A percentile compares a stretch with the other conserved stretches of the same genome.
Evolutionary conservation across 2,329 filamentous ascomycete genomes (phyloP).

Genomic region (Proliferodiscus dingleyae): DNA sequence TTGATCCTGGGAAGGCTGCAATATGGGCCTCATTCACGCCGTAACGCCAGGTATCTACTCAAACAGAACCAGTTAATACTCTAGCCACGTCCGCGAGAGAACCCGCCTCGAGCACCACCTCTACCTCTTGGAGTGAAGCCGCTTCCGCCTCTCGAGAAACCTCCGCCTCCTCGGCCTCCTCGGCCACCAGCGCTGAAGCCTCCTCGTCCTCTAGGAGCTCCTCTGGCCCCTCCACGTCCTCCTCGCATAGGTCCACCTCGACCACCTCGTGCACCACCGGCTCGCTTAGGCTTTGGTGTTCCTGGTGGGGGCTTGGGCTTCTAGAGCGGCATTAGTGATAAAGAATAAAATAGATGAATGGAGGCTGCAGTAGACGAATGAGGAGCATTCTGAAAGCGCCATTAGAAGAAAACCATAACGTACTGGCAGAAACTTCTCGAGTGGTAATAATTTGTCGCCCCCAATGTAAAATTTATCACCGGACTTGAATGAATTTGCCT

Average conservation of each 20-base stretch:
- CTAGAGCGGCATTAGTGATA: neutral
- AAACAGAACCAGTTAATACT: constrained; percentile 5
- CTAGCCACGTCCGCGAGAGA: constrained; percentile 29
- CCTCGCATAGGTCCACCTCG: constrained; percentile 40
- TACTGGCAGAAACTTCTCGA: constrained; percentile 86
- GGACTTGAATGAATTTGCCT: constrained; percentile 87
- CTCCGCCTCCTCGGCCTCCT: constrained; percentile 36
- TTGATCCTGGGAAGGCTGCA: constrained; percentile 8
- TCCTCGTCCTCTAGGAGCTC: constrained; percentile 50
- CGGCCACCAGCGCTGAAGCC: constrained; percentile 40
- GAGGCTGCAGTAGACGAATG: neutral
- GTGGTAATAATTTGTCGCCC: constrained; percentile 85
- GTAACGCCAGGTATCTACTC: constrained; percentile 25
- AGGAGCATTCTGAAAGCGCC: neutral
- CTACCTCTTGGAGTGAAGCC: constrained; percentile 30
- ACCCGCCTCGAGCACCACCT: constrained; percentile 29
- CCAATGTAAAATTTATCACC: constrained; percentile 98
- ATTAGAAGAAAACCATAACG: neutral
- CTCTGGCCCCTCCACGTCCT: constrained; percentile 40
- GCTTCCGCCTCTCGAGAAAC: constrained; percentile 32
- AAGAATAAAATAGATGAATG: neutral
- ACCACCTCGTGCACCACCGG: constrained; percentile 53
- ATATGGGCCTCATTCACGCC: constrained; percentile 15
- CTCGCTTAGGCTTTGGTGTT: constrained; percentile 64
- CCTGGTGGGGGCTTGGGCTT: constrained; percentile 76